Conservation (phyloP, 345 rosid genomes). For the Corchorus capsularis region DNA sequence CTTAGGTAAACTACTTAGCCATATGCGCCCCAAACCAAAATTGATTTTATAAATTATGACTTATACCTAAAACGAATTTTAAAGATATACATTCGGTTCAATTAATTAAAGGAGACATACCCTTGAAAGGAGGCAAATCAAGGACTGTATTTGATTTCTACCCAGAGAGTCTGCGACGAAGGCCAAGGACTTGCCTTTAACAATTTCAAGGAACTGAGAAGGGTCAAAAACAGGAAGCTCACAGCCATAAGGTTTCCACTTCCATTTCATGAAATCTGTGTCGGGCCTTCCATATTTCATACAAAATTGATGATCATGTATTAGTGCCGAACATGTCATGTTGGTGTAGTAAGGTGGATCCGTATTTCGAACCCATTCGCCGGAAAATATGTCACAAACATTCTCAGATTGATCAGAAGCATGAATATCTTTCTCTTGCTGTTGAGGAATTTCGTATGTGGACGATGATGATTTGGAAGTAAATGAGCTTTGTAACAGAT, state of each 20-base stretch:
- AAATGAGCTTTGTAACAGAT: constrained; percentile 9
- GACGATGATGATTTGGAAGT: constrained; percentile 14
- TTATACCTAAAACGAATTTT: neutral
- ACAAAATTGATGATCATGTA: constrained; percentile 96
- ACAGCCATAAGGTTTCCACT: constrained; percentile 83
- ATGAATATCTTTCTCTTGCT: neutral
- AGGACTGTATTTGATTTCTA: constrained; percentile 94
- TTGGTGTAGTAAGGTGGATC: constrained; percentile 87
- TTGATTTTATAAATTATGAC: neutral
- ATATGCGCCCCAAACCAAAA: neutral
- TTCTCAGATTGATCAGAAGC: constrained; percentile 4
- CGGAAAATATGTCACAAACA: constrained; percentile 67
- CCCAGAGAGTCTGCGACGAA: constrained; percentile 89
- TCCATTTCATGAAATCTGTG: constrained; percentile 69
- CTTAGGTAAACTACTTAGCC: constrained; percentile 35
- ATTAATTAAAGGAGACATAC: constrained; percentile 35
- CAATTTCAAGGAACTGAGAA: constrained; percentile 63
- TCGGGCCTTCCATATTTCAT: constrained; percentile 87
- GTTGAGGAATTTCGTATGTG: neutral
- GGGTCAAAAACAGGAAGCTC: constrained; percentile 72
- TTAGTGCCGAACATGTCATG: constrained; percentile 78
- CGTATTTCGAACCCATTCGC: constrained; percentile 79
- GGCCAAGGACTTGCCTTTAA: constrained; percentile 78
- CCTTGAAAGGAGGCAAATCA: constrained; percentile 90
- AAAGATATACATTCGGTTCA: neutral